Conservation (phyloP, 805 yeast species). For the Yarrowia osloensis region DNA sequence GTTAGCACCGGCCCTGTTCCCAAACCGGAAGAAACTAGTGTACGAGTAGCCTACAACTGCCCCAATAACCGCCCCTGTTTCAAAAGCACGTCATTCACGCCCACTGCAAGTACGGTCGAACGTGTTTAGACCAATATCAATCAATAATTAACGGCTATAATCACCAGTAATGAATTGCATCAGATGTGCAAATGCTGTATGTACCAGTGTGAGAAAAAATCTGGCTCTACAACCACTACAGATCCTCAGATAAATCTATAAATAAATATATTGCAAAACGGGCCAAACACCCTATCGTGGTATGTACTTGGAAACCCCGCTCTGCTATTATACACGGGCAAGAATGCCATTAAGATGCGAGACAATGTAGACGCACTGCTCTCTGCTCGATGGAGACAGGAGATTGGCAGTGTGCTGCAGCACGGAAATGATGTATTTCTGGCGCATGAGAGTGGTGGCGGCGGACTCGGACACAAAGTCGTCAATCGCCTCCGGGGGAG, state of each 20-base stretch:
- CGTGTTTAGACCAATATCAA: no score
- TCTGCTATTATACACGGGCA: slow-evolving; percentile 3
- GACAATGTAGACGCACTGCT: slow-evolving; percentile 18
- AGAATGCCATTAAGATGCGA: slow-evolving; percentile 18
- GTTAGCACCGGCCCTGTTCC: no score
- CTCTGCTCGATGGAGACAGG: slow-evolving; percentile 8
- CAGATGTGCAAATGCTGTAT: no score
- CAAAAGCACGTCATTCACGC: not conserved
- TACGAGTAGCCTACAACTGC: no score
- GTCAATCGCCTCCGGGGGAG: slow-evolving; percentile 19
- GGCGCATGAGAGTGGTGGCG: not conserved
- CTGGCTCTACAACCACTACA: not conserved
- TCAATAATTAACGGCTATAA: no score
- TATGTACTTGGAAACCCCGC: no score
- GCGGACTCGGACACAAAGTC: slow-evolving; percentile 8
- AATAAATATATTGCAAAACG: not conserved
- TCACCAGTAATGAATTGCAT: no score
- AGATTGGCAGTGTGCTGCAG: slow-evolving; percentile 13
- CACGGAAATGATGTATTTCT: slow-evolving; percentile 2
- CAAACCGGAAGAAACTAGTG: no score
- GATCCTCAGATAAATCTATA: no score
- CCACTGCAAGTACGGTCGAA: no score
- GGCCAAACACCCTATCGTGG: no score
- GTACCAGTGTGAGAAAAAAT: no score
- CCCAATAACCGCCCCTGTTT: not conserved